A percentile compares a stretch with the other conserved stretches of the same genome.
phyloP scores from a whole-genome alignment of 164 flowering plant genomes.

The Taxillus chinensis region DNA sequence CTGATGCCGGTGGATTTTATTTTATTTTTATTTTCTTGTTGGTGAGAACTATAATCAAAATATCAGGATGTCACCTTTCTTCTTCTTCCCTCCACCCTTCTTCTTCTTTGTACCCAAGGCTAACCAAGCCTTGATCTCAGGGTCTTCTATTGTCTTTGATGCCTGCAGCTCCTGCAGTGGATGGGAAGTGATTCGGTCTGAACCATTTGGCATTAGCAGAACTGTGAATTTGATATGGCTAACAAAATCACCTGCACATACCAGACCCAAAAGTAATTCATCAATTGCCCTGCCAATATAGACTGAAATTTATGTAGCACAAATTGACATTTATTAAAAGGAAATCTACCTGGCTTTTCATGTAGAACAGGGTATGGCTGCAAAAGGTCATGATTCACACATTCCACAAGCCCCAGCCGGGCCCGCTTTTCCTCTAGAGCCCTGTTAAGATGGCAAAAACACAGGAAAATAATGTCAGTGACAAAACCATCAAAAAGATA shows the following conservation, averaged over 20 bases:
- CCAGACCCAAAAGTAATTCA: background rate
- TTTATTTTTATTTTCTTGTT: no score
- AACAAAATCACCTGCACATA: conserved; percentile 67
- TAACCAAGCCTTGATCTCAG: conserved; percentile 93
- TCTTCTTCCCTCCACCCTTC: conserved; percentile 97
- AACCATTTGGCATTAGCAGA: conserved; percentile 92
- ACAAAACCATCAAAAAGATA: background rate
- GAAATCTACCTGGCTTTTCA: conserved; percentile 71
- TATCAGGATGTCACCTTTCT: conserved; percentile 49
- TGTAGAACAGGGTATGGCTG: conserved; percentile 96
- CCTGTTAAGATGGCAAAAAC: conserved; percentile 20
- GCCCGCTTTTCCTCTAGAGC: conserved; percentile 95
- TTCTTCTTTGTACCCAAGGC: conserved; percentile 79
- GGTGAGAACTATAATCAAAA: no score
- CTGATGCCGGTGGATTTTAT: no score
- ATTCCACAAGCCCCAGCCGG: conserved; percentile 80
- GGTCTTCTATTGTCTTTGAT: conserved; percentile 59
- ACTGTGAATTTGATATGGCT: conserved; percentile 96
- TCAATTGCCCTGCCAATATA: no score
- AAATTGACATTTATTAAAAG: no score
- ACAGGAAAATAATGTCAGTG: background rate
- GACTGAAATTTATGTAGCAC: no score
- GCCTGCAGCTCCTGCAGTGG: conserved; percentile 72
- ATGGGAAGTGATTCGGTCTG: conserved; percentile 79
- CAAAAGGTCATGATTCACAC: conserved; percentile 88